Base-by-base conservation (phyloP, 495 filamentous ascomycete genomes). In the Baudoinia panamericana region DNA sequence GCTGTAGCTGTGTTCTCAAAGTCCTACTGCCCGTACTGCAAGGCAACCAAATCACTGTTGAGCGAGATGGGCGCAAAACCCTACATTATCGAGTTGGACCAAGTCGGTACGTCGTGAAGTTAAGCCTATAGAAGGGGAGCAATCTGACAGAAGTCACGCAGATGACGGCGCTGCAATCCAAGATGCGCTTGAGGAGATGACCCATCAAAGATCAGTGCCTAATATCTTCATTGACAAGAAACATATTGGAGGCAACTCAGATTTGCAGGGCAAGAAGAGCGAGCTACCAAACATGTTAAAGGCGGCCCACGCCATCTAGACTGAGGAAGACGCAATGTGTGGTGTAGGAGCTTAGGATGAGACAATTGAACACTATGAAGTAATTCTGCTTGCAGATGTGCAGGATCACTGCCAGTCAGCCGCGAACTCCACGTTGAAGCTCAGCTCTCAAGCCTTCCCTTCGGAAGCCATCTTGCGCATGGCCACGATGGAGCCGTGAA, bases 161-260 rank as follows among this genome's bases (percentile, higher is more conserved):
- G 78, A 75, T 34, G 86, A 95, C 60, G 88, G 90, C 42, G 48
- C 61, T 38, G 88, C 69, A 5, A 75, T 99, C 59, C 90, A 99
- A 64, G 63, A 68, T 44, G 87, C 88, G 13, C 79, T 99, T 43
- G 50, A 64, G 26, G 76, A 92, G 53, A 75, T 96, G 48, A 82
- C 75, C 29, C 62, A 65, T 52, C 92, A 99, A 70, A 65, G 74
- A 52, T 86, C 80, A 45, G 90, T 99, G 6, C 90, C 90, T 39
- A 95, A 93, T 65, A 82, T 95, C 65, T 99, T 78, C 69, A 95
- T 99, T 65, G 61, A 62, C 50, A 60, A 86, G 68, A 61, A 85
- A 61, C 90, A 95, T 63, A 90, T 99, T 57, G 88, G 90, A 27
- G 90, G 90, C 35, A 95, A 96, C 73, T 93, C 85, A 5, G 92